phyloP scores from a whole-genome alignment of 805 yeast species.

The Cyberlindnera mrakii region DNA sequence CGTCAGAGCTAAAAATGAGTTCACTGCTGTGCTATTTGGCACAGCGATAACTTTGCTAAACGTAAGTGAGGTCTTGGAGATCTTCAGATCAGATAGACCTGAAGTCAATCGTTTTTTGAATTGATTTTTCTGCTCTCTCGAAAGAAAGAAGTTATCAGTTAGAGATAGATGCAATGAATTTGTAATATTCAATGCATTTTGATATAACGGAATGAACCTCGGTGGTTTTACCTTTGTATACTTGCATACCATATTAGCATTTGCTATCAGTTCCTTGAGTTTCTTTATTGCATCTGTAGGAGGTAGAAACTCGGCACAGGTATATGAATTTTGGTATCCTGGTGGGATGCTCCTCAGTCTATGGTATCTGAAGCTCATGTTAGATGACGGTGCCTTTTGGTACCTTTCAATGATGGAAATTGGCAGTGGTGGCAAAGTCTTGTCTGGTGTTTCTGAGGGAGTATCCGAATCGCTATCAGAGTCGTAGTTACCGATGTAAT shows the following conservation, averaged over 20 bases:
- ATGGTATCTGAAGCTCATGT: slow-evolving; percentile 4
- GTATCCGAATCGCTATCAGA: slow-evolving; percentile 1
- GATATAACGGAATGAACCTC: slow-evolving; percentile 5
- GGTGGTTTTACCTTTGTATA: slow-evolving; percentile 5
- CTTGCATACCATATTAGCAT: slow-evolving; percentile 10
- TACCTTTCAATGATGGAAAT: slow-evolving; percentile 4
- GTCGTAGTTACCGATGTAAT: slow-evolving; percentile 2
- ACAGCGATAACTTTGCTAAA: slow-evolving; percentile 7
- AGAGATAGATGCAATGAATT: slow-evolving; percentile 14
- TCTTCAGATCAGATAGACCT: neutral
- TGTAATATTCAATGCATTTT: slow-evolving; percentile 1
- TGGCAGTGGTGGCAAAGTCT: slow-evolving; percentile 10
- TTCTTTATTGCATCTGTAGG: neutral
- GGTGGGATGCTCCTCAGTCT: neutral
- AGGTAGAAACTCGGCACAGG: slow-evolving; percentile 7
- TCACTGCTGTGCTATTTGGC: slow-evolving; percentile 5
- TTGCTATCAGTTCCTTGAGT: neutral
- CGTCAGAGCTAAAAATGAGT: slow-evolving; percentile 4
- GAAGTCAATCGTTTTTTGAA: neutral
- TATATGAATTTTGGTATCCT: slow-evolving; percentile 6
- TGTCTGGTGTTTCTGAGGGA: no score
- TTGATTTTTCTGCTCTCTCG: slow-evolving; percentile 1
- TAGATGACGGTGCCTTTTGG: neutral
- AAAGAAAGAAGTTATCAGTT: slow-evolving; percentile 7
- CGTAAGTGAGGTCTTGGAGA: neutral